Percentiles rank a stretch among this genome's conserved stretches.
Evolutionary conservation across 768 basidiomycete genomes (phyloP).

Genomic region (Chalciporus piperatus): DNA sequence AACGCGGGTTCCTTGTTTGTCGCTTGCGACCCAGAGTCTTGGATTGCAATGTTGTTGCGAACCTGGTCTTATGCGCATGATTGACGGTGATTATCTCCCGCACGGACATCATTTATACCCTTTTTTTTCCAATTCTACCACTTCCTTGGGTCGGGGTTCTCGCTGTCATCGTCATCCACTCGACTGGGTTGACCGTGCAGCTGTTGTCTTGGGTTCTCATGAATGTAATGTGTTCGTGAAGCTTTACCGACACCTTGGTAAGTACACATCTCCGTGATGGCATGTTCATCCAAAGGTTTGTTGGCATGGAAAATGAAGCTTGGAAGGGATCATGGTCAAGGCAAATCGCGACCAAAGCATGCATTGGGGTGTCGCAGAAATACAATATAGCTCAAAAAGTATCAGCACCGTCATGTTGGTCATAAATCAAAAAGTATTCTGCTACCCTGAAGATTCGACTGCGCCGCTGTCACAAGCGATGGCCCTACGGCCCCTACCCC

Average conservation of each 20-base stretch:
- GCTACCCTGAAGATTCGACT: constrained; percentile 14
- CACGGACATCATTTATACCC: constrained; percentile 8
- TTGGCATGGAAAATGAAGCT: constrained; percentile 1
- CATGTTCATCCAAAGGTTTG: constrained; percentile 1
- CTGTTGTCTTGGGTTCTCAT: constrained; percentile 5
- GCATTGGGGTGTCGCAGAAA: neutral
- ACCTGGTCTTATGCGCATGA: constrained; percentile 7
- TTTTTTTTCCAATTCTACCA: neutral
- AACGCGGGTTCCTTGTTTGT: constrained; percentile 1
- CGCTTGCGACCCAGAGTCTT: constrained; percentile 1
- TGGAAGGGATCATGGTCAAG: neutral
- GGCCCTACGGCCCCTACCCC: constrained; percentile 1
- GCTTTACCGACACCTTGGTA: constrained; percentile 18
- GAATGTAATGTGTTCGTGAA: constrained; percentile 5
- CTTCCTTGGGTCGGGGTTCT: constrained; percentile 3
- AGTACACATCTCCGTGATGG: constrained; percentile 9
- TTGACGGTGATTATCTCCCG: constrained; percentile 26
- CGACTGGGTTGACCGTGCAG: constrained; percentile 1
- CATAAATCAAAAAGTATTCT: constrained; percentile 12
- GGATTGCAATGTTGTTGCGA: constrained; percentile 5
- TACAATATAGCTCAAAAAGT: constrained; percentile 21
- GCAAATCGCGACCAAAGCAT: constrained; percentile 14
- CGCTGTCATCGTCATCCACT: constrained; percentile 7
- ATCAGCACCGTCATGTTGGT: constrained; percentile 2
- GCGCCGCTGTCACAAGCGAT: constrained; percentile 8